Conservation (phyloP, 2,329 filamentous ascomycete species). For the Mycosphaerella sp. region DNA sequence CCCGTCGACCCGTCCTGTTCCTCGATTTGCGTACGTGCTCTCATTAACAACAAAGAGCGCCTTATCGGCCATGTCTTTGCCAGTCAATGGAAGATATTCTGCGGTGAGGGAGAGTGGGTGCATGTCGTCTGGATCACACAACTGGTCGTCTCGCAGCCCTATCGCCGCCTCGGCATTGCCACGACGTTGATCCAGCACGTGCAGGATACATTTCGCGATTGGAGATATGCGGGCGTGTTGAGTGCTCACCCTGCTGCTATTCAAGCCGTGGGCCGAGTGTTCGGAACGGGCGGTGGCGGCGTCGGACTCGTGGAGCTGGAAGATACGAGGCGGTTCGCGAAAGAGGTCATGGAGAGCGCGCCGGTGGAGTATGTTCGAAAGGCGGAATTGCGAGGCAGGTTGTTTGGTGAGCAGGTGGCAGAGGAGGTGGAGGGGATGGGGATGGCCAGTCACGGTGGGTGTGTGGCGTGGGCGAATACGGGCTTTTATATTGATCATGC, state of each 20-base stretch:
- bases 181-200: background rate
- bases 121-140: background rate
- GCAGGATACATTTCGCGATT: background rate
- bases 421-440: too few species aligned
- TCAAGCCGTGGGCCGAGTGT: background rate
- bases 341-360: background rate
- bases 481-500: background rate
- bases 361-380: background rate
- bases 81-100: background rate
- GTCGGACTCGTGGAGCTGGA: background rate
- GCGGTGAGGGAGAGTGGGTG: background rate
- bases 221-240: background rate
- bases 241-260: background rate
- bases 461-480: background rate
- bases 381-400: background rate
- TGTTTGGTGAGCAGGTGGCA: background rate
- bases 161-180: background rate
- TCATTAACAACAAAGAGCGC: background rate
- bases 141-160: background rate
- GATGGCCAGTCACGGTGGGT: too few species aligned
- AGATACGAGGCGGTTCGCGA: background rate
- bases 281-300: background rate
- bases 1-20: background rate
- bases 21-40: background rate
- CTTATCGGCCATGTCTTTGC: background rate